Evolutionary conservation across 306 rosid genomes (phyloP), one percentile per base, ranked within the genome.

Genomic region (Cajanus cajan): DNA sequence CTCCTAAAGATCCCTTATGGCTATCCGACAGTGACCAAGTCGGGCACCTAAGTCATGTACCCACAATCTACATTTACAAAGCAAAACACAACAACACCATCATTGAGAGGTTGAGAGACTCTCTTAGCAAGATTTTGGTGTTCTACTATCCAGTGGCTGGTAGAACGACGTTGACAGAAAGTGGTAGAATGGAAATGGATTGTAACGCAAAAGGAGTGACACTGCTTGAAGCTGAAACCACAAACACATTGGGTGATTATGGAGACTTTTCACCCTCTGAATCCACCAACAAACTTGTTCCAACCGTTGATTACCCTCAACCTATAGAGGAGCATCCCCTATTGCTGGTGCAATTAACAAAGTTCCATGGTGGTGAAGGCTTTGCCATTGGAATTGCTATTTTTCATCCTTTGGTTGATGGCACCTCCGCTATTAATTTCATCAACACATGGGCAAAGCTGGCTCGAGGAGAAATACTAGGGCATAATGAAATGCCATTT

Each of bases 101-200:
- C 34, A 77, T 22, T 8, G 51, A 82, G 28, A 76, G 16, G 15
- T 10, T 77, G 40, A 71, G 11, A 8, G 9, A 8, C 7, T 77
- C 86, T 9, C 70, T 82, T 0, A 51, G 75, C 54, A 22, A 71
- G 2, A 34, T 76, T 21, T 16, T 82, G 12, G 86, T 71, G 7
- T 36, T 50, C 54, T 82, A 77, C 24, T 77, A 82, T 9, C 86
- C 82, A 4, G 6, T 82, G 0, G 86, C 82, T 13, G 86, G 86
- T 21, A 22, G 79, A 31, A 34, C 62, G 13, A 18, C 11, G 4
- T 14, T 54, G 13, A 15, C 31, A 6, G n/a, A 24, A 77, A 37
- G 18, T 1, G 76, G 48, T 4, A 15, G 71, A 52, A 0, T 54
- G 2, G 76, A 63, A 65, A 2, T 77, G 31, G 16, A 31, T 6